Evolutionary conservation across 345 rosid species (phyloP), one percentile per base, ranked within the genome.

Genomic region (Viola odorata): DNA sequence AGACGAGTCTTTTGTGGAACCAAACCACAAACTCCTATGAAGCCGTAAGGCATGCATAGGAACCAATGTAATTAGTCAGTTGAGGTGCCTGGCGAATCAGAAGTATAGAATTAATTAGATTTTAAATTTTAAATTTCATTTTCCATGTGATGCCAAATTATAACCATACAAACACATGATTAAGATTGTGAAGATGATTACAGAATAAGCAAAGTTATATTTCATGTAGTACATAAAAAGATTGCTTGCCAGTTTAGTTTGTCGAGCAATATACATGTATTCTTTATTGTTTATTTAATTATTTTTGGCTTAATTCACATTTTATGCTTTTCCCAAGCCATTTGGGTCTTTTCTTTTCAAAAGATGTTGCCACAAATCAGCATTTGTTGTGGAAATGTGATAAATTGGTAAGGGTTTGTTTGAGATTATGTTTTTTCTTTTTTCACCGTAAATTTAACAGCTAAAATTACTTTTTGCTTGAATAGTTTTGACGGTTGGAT

Each of bases 121-220:
- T 45, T 55, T 38, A 70, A 63, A 71, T 73, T 69, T 49, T 54
- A 40, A 41, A 62, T 41, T 61, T 32, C 55, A 49, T 37, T 32
- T 70, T 58, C 50, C 55, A 54, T 71, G 69, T 64, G 58, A 61
- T 62, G 74, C 69, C 62, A 63, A 57, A 66, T 55, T 72, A 71
- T 45, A 58, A 42, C 50, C 48, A 64, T 58, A 73, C 78, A 58
- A 65, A 65, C 69, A 71, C 78, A 75, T 55, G 75, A 73, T 71
- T 73, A 70, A 74, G 81, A 77, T 76, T 84, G 82, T 77, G 80
- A 80, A 83, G 85, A 77, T 78, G 80, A 77, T 82, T 80, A 78
- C 82, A 76, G 77, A 81, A 86, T 83, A 86, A 89, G 79, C 55
- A 60, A 73, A 61, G 37, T 67, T 66, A 42, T 60, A 8, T 72